Base-by-base conservation (phyloP, 345 rosid genomes). In the Populus tremula region DNA sequence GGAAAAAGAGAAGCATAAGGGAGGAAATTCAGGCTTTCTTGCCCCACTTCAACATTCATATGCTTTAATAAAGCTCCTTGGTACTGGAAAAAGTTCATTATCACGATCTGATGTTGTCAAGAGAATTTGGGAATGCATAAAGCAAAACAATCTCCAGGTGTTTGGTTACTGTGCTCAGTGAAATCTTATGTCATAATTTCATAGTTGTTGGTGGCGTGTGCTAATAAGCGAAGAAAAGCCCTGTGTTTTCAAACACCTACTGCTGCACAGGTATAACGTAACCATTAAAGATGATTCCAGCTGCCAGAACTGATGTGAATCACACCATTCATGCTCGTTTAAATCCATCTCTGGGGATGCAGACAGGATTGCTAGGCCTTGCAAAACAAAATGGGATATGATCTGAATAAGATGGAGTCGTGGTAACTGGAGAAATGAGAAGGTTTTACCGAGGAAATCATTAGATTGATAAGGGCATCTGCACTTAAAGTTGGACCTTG, bases 71-170 rank as follows among this genome's bases (percentile, higher is more conserved):
- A 78, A 78, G 50, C 66, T 78, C 70, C 64, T 71, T 53, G 81
- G 81, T 2, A 72, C 72, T 12, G 81, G 81, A 49, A 76, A 78
- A 64, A 78, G 27, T 78, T 53, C 72, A 66, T 53, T 78, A 27
- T 72, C 80, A 14, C 80, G 76, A 45, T 62, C 80, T 25, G 33
- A 50, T 49, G 80, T 64, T 9, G 49, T 78, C 76, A 71, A 78
- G 76, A 78, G 76, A 65, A 78, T 78, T 70, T 78, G 80, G 80
- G 76, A 71, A 4, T 78, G 64, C 71, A 78, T 78, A 45, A 78
- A 78, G 71, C 71, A 71, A 67, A 71, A 78, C 66, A 65, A 78
- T 38, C 80, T 78, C 31, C 80, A 78, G 80, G 80, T 78, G 64
- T 33, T 29, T 31, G 63, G 20, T 31, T 71, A 33, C 7, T 36